Evolutionary conservation across 352 stramenopile species (phyloP).

Genomic region (Pythium oligandrum): DNA sequence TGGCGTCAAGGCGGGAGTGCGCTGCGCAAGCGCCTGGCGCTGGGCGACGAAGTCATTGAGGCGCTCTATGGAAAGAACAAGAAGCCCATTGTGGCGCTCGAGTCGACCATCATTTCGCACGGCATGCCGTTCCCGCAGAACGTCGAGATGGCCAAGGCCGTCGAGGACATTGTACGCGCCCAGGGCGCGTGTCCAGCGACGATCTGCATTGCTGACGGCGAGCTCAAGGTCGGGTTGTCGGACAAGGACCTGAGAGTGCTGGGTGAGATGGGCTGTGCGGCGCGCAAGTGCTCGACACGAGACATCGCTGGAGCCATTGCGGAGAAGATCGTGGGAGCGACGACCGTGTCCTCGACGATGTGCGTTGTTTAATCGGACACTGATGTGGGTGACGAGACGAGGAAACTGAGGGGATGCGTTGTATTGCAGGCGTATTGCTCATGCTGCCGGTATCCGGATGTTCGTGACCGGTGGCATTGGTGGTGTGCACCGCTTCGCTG

Average conservation of each 20-base stretch:
- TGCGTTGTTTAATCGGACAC: slow-evolving; percentile 12
- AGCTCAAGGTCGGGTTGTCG: slow-evolving; percentile 72
- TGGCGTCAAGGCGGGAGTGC: slow-evolving; percentile 11
- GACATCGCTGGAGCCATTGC: slow-evolving; percentile 77
- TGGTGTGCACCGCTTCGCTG: slow-evolving; percentile 94
- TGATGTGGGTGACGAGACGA: background rate
- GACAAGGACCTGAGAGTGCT: slow-evolving; percentile 52
- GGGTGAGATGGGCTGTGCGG: slow-evolving; percentile 51
- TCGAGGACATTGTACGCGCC: slow-evolving; percentile 89
- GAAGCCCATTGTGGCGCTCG: slow-evolving; percentile 88
- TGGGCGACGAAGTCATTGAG: slow-evolving; percentile 27
- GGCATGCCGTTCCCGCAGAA: slow-evolving; percentile 99
- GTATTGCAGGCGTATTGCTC: slow-evolving; percentile 78
- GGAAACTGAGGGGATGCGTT: background rate
- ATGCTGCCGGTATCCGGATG: slow-evolving; percentile 92
- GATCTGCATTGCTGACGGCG: slow-evolving; percentile 95
- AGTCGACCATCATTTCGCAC: slow-evolving; percentile 99
- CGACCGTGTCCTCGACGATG: slow-evolving; percentile 98
- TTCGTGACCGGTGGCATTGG: slow-evolving; percentile 98
- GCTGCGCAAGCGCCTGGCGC: slow-evolving; percentile 20
- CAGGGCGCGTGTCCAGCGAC: slow-evolving; percentile 91
- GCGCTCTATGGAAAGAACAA: slow-evolving; percentile 26
- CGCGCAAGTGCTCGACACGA: slow-evolving; percentile 78
- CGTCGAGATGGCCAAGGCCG: slow-evolving; percentile 86
- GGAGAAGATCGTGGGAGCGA: slow-evolving; percentile 85